Evolutionary conservation across 108 stramenopile genomes (phyloP), one percentile per base, ranked within the genome.

Genomic region (Nitzschia inconspicua): DNA sequence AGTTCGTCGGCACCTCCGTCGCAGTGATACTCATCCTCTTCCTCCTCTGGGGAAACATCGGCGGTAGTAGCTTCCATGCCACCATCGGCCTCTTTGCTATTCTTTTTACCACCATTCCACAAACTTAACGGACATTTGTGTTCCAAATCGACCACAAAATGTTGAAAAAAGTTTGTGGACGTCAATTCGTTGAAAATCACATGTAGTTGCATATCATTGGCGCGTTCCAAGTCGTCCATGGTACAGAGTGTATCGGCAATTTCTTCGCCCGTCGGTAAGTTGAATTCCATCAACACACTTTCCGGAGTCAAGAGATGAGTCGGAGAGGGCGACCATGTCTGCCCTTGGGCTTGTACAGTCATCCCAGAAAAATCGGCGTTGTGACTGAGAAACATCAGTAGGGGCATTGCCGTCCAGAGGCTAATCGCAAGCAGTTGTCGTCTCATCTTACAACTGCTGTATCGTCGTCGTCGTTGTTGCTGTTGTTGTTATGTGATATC

Each of bases 201-300:
- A 60, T 88, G 70, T 43, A 93, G 57, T 60, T 93, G 92, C 0
- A 75, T 77, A 63, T 93, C 92, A 65, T 93, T 93, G 70, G 92
- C 92, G 20, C 73, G 57, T 68, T 93, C 92, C 57, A 93, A 66
- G 59, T 93, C 84, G 72, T 93, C 92, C 14, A 89, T 77, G 57
- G 87, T 80, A 66, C 92, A 93, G 3, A 63, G 60, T 8, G 82
- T 68, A 58, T 93, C 92, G 32, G 75, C 85, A 35, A 92, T 86
- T 1, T 72, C 81, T n/a, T 83, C 85, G 9, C 44, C 16, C 13
- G 66, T 67, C 16, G 52, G 65, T 16, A 46, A 52, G 44, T 19
- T 7, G n/a, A 19, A n/a, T 16, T 46, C 44, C 16, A 46, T n/a
- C n/a, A n/a, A n/a, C n/a, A n/a, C n/a, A n/a, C n/a, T n/a, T n/a